Evolutionary conservation across 345 rosid genomes (phyloP), one percentile per base, ranked within the genome.

Genomic region (Camelina hispida): DNA sequence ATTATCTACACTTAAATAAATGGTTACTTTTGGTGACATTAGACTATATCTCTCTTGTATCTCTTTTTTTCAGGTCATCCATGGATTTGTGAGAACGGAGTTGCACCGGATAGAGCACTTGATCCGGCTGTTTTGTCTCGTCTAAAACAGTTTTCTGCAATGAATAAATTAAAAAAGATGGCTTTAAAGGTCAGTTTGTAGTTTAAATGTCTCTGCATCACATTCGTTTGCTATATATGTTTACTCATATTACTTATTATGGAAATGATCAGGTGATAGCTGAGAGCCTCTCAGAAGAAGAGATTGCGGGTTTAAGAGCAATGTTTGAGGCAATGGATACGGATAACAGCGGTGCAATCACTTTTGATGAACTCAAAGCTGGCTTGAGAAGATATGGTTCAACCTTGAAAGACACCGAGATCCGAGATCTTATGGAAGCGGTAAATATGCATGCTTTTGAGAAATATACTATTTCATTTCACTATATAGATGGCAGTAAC

Each of bases 121-220:
- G 99, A 95, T 83, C 86, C 99, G 4, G 99, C 99, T 78, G 97
- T 95, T 51, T 90, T 95, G 62, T 92, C 99, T 64, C 98, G 99
- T 60, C 90, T 95, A 72, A 95, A 95, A 77, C 93, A 89, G 74
- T 95, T 95, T 79, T 95, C 99, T 32, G 98, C 99, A 51, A 95
- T 95, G 99, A 95, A 95, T 79, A 95, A 92, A 79, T 73, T 95
- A 79, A 95, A 95, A 86, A 95, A 92, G 82, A 95, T 95, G 99
- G 99, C 99, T 80, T 81, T 95, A 78, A 83, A 94, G 88, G 99
- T 90, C 3, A 16, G 7, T 48, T 47, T 35, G 30, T 25, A 17
- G 43, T 37, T 46, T 23, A 23, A 4, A 43, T 10, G 18, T 43
- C 71, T 62, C 14, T 10, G 43, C 30, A 23, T 62, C 30, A 40